Evolutionary conservation across 768 basidiomycete genomes (phyloP).

Genomic region (Lyophyllum shimeji): DNA sequence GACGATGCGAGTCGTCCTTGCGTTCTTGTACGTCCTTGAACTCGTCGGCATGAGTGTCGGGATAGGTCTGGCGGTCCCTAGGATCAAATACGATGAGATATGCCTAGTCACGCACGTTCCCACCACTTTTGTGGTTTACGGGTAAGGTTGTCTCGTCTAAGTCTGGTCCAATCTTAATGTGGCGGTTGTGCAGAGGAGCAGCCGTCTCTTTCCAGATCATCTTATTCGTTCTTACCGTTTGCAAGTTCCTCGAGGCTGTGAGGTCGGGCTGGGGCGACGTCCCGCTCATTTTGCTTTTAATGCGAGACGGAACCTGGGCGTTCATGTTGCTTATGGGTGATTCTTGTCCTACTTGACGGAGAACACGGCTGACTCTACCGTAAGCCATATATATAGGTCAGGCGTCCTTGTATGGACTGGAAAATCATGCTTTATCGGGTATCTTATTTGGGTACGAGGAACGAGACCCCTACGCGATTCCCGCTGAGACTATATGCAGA

Average conservation of each 20-base stretch:
- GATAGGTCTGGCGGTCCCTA: conserved; percentile 26
- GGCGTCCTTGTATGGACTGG: conserved; percentile 23
- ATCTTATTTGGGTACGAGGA: conserved; percentile 29
- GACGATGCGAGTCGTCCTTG: conserved; percentile 25
- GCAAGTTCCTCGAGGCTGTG: conserved; percentile 32
- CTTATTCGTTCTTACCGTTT: conserved; percentile 36
- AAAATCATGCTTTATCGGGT: conserved; percentile 26
- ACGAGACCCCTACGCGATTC: background rate
- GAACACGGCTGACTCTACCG: background rate
- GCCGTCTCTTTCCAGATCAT: conserved; percentile 36
- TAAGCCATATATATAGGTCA: conserved; percentile 27
- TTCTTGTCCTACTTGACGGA: background rate
- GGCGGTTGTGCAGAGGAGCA: conserved; percentile 19
- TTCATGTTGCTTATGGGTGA: conserved; percentile 41
- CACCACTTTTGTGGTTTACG: conserved; percentile 28
- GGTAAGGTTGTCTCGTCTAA: conserved; percentile 20
- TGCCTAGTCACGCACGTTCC: conserved; percentile 31
- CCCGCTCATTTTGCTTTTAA: conserved; percentile 37
- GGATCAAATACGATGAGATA: conserved; percentile 31
- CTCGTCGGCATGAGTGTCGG: conserved; percentile 30
- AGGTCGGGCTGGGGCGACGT: conserved; percentile 41
- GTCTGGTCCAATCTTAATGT: background rate
- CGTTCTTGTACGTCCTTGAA: conserved; percentile 27
- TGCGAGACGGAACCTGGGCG: conserved; percentile 46
- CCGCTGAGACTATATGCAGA: conserved; percentile 16